Evolutionary conservation across 768 basidiomycete genomes (phyloP), one percentile per base, ranked within the genome.

Genomic region (Collybia nuda): DNA sequence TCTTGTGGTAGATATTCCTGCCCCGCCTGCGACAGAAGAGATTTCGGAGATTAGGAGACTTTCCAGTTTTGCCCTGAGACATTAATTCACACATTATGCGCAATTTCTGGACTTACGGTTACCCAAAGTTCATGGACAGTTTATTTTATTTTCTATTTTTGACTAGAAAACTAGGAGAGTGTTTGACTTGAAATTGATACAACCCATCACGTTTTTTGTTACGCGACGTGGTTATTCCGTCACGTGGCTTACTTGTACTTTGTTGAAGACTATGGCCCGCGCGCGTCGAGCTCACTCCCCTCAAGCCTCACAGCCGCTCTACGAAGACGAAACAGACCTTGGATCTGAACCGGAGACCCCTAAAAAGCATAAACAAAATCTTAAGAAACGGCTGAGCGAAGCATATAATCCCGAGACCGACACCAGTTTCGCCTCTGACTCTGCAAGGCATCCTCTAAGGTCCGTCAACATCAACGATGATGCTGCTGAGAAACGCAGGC

Each of bases 401-500:
- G 72, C 66, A 28, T 70, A 79, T 57, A 66, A 68, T 40, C 71
- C 72, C 28, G 79, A 76, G 45, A 64, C 73, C 48, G 75, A 77
- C 48, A 73, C 71, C 18, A 72, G 67, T 56, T 70, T 72, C 57
- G 64, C 60, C 24, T 59, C 63, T 61, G 71, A 74, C 44, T 55
- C 67, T 38, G 64, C 60, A 37, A 68, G 70, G 4, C 63, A 62
- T 32, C 73, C 74, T 19, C 62, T 73, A 41, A 78, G 76, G 61
- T 72, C 76, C 6, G 77, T 76, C 59, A 85, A 76, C 53, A 77
- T 73, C 67, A 95, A 94, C 66, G 92, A 94, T 62, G 93, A 94
- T 68, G 80, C 79, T 2, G 91, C 91, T 0, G 93, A 95, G 74
- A 93, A 92, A 65, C 80, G 92, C 43, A 77, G 85, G 50, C 72